Conservation (phyloP, 148 eudicot species). For the Rhododendron simsii region DNA sequence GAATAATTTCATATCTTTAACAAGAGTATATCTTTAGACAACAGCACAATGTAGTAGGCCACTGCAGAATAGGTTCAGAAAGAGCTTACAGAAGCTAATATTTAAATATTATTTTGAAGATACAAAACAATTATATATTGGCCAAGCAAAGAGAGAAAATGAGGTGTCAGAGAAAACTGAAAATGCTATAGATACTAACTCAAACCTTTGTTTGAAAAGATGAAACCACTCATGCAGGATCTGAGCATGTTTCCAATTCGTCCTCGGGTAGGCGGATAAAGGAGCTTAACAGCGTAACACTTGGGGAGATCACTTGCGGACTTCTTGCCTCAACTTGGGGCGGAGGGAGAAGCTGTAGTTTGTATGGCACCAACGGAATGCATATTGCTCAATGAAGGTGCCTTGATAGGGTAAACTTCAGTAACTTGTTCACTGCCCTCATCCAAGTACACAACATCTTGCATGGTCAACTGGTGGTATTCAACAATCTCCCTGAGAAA, state of each 20-base stretch:
- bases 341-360: not conserved
- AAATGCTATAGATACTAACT: not conserved
- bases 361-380: slow-evolving; percentile 15
- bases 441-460: slow-evolving; percentile 76
- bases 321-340: slow-evolving; percentile 11
- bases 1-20: not conserved
- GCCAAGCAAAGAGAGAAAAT: not conserved
- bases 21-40: not conserved
- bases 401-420: slow-evolving; percentile 69
- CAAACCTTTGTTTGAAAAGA: not conserved
- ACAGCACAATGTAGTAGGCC: not conserved
- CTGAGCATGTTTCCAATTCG: slow-evolving; percentile 6
- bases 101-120: not conserved
- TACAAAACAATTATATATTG: not conserved
- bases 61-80: not conserved
- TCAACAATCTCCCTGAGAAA: slow-evolving; percentile 83
- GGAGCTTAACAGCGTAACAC: slow-evolving; percentile 8
- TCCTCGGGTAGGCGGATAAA: slow-evolving; percentile 18
- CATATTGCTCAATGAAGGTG: slow-evolving; percentile 19
- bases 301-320: slow-evolving; percentile 9
- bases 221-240: not conserved
- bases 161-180: not conserved
- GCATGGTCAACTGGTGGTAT: slow-evolving; percentile 90
- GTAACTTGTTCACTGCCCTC: slow-evolving; percentile 74
- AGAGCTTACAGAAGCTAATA: not conserved